A percentile compares a stretch with the other conserved stretches of the same genome.
phyloP scores from a whole-genome alignment of 2,329 filamentous ascomycete species.

The Neofusicoccum laricinum region DNA sequence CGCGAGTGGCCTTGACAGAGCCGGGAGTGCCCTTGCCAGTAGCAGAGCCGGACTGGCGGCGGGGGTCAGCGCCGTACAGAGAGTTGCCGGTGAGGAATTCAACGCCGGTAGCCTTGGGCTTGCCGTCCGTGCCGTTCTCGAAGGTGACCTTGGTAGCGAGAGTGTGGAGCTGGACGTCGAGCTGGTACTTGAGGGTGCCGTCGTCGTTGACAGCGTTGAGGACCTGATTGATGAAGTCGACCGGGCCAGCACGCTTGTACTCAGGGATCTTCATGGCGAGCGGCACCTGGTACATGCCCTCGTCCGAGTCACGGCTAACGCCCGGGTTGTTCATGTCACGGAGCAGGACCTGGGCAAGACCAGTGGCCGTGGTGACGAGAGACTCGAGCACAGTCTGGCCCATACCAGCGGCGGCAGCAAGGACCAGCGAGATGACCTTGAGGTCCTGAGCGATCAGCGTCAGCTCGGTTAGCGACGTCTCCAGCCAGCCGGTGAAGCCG shows the following conservation, averaged over 20 bases:
- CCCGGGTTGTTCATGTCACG: conserved; percentile 49
- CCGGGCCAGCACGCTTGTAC: conserved; percentile 51
- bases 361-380: conserved; percentile 32
- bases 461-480: conserved; percentile 51
- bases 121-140: conserved; percentile 53
- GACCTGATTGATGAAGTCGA: conserved; percentile 54
- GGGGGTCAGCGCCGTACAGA: conserved; percentile 40
- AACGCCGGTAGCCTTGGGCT: conserved; percentile 36
- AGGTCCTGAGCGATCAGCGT: conserved; percentile 51
- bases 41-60: conserved; percentile 21
- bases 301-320: conserved; percentile 38
- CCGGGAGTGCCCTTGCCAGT: conserved; percentile 36
- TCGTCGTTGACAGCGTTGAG: conserved; percentile 31
- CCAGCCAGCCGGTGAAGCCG: conserved; percentile 58
- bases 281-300: conserved; percentile 50
- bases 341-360: conserved; percentile 45
- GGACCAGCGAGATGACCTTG: conserved; percentile 52
- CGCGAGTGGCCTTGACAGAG: conserved; percentile 41
- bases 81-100: conserved; percentile 41
- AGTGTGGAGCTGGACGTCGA: conserved; percentile 59
- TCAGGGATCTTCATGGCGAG: conserved; percentile 50
- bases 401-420: conserved; percentile 53
- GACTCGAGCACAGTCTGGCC: conserved; percentile 33
- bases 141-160: conserved; percentile 66
- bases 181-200: conserved; percentile 49